These are phyloP conservation scores for Penicillium sp. DNA, from an alignment of 2,329 filamentous ascomycete species.

Conservation along the genomic window DNA sequence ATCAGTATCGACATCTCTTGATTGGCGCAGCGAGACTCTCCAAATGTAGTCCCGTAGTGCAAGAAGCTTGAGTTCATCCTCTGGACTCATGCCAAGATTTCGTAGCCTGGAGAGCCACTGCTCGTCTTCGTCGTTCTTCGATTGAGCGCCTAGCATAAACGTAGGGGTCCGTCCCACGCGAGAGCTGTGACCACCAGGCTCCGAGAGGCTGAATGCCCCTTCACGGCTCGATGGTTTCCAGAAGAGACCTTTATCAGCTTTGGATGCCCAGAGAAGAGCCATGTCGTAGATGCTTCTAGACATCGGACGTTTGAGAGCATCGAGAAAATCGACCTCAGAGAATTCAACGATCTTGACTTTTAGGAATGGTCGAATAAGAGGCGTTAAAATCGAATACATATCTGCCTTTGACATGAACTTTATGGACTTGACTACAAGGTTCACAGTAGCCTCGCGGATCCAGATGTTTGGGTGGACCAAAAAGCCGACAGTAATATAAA, in stretches of 20 bases:
- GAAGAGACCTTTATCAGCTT: conserved; percentile 75
- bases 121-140: conserved; percentile 87
- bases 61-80: conserved; percentile 87
- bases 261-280: conserved; percentile 77
- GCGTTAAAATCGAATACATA: conserved; percentile 74
- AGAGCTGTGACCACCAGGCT: conserved; percentile 53
- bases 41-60: conserved; percentile 87
- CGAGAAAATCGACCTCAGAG: conserved; percentile 68
- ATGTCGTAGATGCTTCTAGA: conserved; percentile 78
- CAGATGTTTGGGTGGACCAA: conserved; percentile 91
- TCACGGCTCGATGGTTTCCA: conserved; percentile 75
- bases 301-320: conserved; percentile 76
- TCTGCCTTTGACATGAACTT: conserved; percentile 75
- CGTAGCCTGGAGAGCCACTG: conserved; percentile 82
- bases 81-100: conserved; percentile 72
- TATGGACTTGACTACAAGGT: conserved; percentile 74
- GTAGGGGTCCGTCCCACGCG: conserved; percentile 47
- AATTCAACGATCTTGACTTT: conserved; percentile 68
- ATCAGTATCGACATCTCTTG: conserved; percentile 45
- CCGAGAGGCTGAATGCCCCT: conserved; percentile 60
- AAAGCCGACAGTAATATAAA: conserved; percentile 77
- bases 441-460: conserved; percentile 84
- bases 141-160: conserved; percentile 55
- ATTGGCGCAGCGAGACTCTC: conserved; percentile 70
- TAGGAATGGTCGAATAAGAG: conserved; percentile 74